These are phyloP conservation scores for Cladobotryum mycophilum DNA, from an alignment of 2,329 filamentous ascomycete genomes.

Conservation along the genomic window DNA sequence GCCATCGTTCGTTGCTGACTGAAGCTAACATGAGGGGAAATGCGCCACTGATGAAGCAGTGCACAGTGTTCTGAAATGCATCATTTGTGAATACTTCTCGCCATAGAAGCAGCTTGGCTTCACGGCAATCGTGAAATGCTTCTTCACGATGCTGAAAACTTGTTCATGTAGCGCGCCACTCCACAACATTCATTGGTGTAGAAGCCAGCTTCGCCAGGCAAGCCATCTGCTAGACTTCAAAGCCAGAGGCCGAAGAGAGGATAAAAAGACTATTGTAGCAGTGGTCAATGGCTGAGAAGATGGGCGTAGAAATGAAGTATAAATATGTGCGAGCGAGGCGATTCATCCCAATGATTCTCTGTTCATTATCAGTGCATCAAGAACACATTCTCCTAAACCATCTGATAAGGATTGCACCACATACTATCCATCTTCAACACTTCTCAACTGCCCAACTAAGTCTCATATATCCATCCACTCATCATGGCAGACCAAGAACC, in stretches of 20 bases:
- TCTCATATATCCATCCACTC: neutral
- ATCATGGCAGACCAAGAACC: neutral
- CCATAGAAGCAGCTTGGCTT: neutral
- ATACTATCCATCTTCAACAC: too few relatives aligned
- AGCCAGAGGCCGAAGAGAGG: neutral
- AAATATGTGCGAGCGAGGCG: too few relatives aligned
- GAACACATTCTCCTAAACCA: too few relatives aligned
- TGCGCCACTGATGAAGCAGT: neutral
- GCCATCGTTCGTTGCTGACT: too few relatives aligned
- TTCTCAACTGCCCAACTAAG: too few relatives aligned
- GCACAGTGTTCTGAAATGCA: neutral
- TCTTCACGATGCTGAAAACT: neutral
- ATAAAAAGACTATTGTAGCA: too few relatives aligned
- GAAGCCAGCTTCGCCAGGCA: neutral
- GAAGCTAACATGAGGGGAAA: neutral
- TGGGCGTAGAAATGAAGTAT: too few relatives aligned
- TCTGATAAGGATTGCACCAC: too few relatives aligned
- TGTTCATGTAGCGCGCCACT: conserved; percentile 2
- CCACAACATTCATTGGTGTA: neutral
- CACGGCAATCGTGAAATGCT: conserved; percentile 3
- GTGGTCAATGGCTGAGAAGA: too few relatives aligned
- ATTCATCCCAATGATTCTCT: too few relatives aligned
- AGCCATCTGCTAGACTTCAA: neutral
- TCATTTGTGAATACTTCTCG: neutral
- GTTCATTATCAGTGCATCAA: too few relatives aligned